Percentiles rank a stretch among this genome's conserved stretches.
Conservation (phyloP, 257 asterid species). For the Gentiana straminea region DNA sequence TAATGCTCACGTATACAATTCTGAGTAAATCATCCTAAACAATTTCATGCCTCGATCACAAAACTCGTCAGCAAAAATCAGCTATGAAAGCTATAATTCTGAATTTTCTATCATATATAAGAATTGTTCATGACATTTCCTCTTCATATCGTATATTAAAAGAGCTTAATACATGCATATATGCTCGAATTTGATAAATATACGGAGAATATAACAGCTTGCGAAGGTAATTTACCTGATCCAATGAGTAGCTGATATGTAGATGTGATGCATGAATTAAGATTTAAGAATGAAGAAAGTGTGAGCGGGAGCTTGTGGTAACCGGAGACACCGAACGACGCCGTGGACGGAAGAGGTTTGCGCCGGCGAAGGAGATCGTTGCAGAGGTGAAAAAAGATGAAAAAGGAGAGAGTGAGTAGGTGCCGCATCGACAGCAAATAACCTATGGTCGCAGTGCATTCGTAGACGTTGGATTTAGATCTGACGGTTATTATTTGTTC, state of each 20-base stretch:
- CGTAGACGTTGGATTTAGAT: conserved; percentile 5
- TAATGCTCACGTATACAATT: no score
- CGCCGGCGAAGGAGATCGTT: conserved; percentile 4
- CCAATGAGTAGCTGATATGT: no score
- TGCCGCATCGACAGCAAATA: conserved; percentile 15
- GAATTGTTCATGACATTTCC: no score
- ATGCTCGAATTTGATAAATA: background rate
- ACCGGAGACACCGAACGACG: conserved; percentile 7
- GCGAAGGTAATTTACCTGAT: no score
- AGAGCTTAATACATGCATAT: background rate
- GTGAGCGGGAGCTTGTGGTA: background rate
- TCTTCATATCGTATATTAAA: no score
- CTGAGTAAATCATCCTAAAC: no score
- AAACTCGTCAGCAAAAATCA: background rate
- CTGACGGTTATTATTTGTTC: background rate
- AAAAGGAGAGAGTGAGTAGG: conserved; percentile 13
- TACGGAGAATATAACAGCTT: conserved; percentile 1
- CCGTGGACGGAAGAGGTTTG: background rate
- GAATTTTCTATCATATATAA: no score
- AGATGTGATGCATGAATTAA: conserved; percentile 3
- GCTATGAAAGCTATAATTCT: background rate
- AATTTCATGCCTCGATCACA: no score
- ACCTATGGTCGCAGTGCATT: background rate
- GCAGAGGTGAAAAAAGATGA: background rate
- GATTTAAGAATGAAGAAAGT: background rate